These are phyloP conservation scores for Fusarium devonianum DNA, from an alignment of 2,329 filamentous ascomycete species.

Conservation along the genomic window DNA sequence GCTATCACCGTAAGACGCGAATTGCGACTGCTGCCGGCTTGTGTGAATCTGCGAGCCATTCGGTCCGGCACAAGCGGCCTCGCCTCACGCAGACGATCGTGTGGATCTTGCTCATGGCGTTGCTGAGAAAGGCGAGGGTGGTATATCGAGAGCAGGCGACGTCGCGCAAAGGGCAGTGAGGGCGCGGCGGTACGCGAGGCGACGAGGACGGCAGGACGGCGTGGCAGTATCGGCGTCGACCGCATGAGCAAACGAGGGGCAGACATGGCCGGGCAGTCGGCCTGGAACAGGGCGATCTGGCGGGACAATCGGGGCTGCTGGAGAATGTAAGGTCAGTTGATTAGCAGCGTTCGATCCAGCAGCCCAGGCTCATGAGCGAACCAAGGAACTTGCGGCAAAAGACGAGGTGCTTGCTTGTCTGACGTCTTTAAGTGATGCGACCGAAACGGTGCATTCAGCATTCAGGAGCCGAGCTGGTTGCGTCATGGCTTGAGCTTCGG, in stretches of 20 bases:
- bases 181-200: slow-evolving; percentile 6
- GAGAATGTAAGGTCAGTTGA: neutral
- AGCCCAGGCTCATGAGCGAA: neutral
- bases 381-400: slow-evolving; percentile 4
- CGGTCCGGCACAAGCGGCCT: slow-evolving; percentile 44
- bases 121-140: slow-evolving; percentile 25
- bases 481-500: slow-evolving; percentile 19
- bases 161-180: slow-evolving; percentile 7
- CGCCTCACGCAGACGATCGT: slow-evolving; percentile 43
- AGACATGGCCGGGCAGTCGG: slow-evolving; percentile 24
- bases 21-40: slow-evolving; percentile 42
- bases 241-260: slow-evolving; percentile 31
- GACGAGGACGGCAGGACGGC: slow-evolving; percentile 8
- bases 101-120: slow-evolving; percentile 32
- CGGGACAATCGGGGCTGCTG: neutral
- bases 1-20: slow-evolving; percentile 49
- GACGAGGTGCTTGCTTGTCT: slow-evolving; percentile 6
- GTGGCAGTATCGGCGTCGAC: slow-evolving; percentile 1
- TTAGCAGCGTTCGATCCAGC: neutral
- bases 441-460: slow-evolving; percentile 8
- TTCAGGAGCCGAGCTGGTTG: slow-evolving; percentile 19
- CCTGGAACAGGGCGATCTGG: neutral
- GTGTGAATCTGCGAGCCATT: slow-evolving; percentile 38
- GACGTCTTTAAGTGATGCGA: slow-evolving; percentile 21
- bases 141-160: slow-evolving; percentile 38